Conservation (phyloP, 2,329 filamentous ascomycete genomes). For the Tympanopsis confertula region DNA sequence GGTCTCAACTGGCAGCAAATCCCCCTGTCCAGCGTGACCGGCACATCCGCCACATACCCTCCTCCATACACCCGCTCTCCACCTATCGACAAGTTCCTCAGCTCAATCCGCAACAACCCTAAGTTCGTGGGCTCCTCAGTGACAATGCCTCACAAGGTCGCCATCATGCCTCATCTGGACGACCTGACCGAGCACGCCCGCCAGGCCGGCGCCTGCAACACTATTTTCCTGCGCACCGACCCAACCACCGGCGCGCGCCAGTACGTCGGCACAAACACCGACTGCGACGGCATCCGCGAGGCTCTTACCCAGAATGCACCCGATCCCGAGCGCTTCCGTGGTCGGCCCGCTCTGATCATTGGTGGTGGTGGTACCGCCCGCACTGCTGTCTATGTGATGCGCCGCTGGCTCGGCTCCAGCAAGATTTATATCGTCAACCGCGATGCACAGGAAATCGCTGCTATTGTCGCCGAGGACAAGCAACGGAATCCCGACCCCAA, state of each 20-base stretch:
- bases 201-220: slow-evolving; percentile 70
- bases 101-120: slow-evolving; percentile 19
- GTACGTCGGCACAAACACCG: slow-evolving; percentile 69
- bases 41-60: slow-evolving; percentile 15
- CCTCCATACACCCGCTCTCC: slow-evolving; percentile 20
- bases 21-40: slow-evolving; percentile 23
- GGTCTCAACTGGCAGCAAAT: slow-evolving; percentile 38
- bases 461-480: slow-evolving; percentile 53
- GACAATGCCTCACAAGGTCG: slow-evolving; percentile 76
- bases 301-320: slow-evolving; percentile 48
- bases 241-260: slow-evolving; percentile 29
- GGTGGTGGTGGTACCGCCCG: slow-evolving; percentile 72
- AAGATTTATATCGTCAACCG: slow-evolving; percentile 70
- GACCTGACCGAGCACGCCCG: slow-evolving; percentile 61
- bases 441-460: slow-evolving; percentile 53
- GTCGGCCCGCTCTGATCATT: slow-evolving; percentile 58
- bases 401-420: slow-evolving; percentile 55
- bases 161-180: slow-evolving; percentile 63
- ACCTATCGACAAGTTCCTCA: slow-evolving; percentile 18
- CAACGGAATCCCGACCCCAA: slow-evolving; percentile 44
- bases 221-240: slow-evolving; percentile 51
- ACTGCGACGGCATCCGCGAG: slow-evolving; percentile 68
- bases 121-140: slow-evolving; percentile 50
- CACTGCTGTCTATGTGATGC: slow-evolving; percentile 64
- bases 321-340: slow-evolving; percentile 35